These are phyloP conservation scores for Fusarium sp. DNA, from an alignment of 2,329 filamentous ascomycete genomes.

Conservation along the genomic window DNA sequence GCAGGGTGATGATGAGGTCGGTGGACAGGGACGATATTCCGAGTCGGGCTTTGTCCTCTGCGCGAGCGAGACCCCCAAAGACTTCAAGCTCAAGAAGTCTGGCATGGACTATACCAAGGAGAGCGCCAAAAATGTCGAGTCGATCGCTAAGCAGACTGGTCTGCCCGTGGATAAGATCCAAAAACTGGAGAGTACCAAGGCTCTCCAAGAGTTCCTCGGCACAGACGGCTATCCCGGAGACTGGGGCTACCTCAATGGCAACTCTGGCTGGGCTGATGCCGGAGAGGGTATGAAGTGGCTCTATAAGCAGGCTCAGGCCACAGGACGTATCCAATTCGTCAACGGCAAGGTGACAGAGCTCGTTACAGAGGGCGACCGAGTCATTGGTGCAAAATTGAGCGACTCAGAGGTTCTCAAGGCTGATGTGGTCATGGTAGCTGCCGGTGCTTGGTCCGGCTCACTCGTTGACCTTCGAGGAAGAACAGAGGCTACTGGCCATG, in stretches of 20 bases:
- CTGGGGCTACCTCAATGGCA: conserved; percentile 78
- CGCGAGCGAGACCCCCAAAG: conserved; percentile 55
- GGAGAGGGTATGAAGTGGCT: conserved; percentile 74
- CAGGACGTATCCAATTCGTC: conserved; percentile 65
- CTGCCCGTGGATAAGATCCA: conserved; percentile 52
- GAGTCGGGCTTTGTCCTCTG: conserved; percentile 75
- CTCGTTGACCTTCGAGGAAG: conserved; percentile 82
- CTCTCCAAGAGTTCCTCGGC: conserved; percentile 56
- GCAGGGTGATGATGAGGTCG: conserved; percentile 62
- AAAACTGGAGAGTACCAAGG: conserved; percentile 55
- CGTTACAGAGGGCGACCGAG: conserved; percentile 49
- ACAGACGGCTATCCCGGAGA: conserved; percentile 64
- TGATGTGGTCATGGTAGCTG: conserved; percentile 80
- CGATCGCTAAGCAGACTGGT: conserved; percentile 54
- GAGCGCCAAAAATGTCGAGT: conserved; percentile 69
- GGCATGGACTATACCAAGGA: conserved; percentile 67
- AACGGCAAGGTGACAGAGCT: conserved; percentile 59
- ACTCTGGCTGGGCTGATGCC: conserved; percentile 84
- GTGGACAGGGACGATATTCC: conserved; percentile 72
- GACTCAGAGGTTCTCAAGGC: conserved; percentile 57
- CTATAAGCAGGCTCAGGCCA: conserved; percentile 61
- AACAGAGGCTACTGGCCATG: conserved; percentile 83
- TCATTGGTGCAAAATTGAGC: conserved; percentile 63
- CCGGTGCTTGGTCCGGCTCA: conserved; percentile 85
- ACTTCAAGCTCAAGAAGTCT: conserved; percentile 49